Evolutionary conservation across 2,329 filamentous ascomycete genomes (phyloP), one percentile per base, ranked within the genome.

Genomic region (Leptographium lundbergii): DNA sequence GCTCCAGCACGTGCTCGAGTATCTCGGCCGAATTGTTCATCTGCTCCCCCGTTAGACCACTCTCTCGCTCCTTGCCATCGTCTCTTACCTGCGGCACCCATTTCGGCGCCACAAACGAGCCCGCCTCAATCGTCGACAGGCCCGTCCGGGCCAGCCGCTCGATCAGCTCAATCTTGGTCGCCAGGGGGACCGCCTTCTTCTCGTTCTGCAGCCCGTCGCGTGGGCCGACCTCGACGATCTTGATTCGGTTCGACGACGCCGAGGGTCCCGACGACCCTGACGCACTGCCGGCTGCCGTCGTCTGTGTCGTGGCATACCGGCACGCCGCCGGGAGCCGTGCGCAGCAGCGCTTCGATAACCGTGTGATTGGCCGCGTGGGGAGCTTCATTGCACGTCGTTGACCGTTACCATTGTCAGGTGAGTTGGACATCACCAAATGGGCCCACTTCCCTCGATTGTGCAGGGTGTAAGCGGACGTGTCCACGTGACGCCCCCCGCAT

Each of bases 171-270:
- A 92, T 80, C 71, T 95, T 95, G 2, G 85, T 90, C 7, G 78
- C 76, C 13, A 89, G 75, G 0, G 88, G 76, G 63, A 95, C 86
- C 32, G 77, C 77, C 63, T 76, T 81, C 73, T 87, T 88, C 74
- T 94, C 88, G 68, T 94, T 95, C 69, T 95, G 89, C 57, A 95
- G 74, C n/a, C 89, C 89, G 74, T 95, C 89, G 64, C 89, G 80
- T 39, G 89, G 89, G 10, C 88, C 89, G 62, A 95, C 89, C 74
- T 95, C 89, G 62, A 94, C 85, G 47, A 95, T 84, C 56, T 62
- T 63, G 53, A 65, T 62, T 9, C 24, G 56, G 60, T 54, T 61
- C 60, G 63, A 9, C 32, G 55, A 34, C 1, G 57, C 42, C 6
- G 48, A 13, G 6, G 32, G 32, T 9, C 32, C 32, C 24, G 58